These are phyloP conservation scores for Trypanosoma avium DNA, from an alignment of 208 protist species.

Conservation along the genomic window DNA sequence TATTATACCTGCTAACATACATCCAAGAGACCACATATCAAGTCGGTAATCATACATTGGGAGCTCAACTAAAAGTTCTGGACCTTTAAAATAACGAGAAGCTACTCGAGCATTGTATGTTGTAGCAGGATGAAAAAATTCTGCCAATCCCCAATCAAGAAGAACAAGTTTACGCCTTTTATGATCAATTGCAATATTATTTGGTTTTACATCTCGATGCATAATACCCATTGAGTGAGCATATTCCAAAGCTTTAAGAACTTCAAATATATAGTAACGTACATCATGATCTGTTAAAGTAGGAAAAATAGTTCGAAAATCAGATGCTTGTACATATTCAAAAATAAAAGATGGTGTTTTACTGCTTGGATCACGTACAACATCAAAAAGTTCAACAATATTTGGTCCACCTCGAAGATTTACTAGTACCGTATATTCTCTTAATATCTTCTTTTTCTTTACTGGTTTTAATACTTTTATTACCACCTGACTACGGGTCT, in stretches of 20 bases:
- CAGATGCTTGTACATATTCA: slow-evolving; percentile 98
- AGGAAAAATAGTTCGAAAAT: slow-evolving; percentile 97
- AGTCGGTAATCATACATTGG: slow-evolving; percentile 99
- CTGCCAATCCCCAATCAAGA: slow-evolving; percentile 99
- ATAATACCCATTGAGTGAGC: slow-evolving; percentile 99
- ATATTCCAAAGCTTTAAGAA: slow-evolving; percentile 96
- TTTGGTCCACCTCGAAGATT: slow-evolving; percentile 98
- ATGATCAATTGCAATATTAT: slow-evolving; percentile 99
- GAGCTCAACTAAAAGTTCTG: slow-evolving; percentile 98
- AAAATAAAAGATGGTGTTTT: slow-evolving; percentile 99
- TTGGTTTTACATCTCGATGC: slow-evolving; percentile 99
- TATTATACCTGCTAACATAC: slow-evolving; percentile 99
- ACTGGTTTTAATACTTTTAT: slow-evolving; percentile 99
- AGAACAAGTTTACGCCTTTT: slow-evolving; percentile 93
- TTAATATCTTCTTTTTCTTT: slow-evolving; percentile 99
- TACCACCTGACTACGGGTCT: slow-evolving; percentile 88
- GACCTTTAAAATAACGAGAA: slow-evolving; percentile 99
- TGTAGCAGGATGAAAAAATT: slow-evolving; percentile 98
- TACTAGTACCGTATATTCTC: slow-evolving; percentile 98
- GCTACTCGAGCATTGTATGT: slow-evolving; percentile 99
- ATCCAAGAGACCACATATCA: slow-evolving; percentile 99
- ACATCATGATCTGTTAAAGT: slow-evolving; percentile 97
- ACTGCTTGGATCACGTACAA: slow-evolving; percentile 97
- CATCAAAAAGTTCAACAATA: slow-evolving; percentile 98
- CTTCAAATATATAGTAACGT: slow-evolving; percentile 98